Evolutionary conservation across 2,329 filamentous ascomycete genomes (phyloP).

Genomic region (Septoria petroselini): DNA sequence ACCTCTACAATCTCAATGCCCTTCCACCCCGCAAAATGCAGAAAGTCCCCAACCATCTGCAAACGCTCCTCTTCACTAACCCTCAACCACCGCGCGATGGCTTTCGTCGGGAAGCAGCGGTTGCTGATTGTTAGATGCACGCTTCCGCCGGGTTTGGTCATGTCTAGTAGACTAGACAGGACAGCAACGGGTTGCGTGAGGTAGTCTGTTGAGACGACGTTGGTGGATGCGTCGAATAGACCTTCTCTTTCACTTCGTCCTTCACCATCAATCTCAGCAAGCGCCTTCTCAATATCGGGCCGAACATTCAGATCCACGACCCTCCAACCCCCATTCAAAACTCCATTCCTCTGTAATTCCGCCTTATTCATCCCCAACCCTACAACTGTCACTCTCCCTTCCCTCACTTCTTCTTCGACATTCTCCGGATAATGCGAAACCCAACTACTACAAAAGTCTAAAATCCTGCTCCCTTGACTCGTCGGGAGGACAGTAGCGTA

Average conservation of each 20-base stretch:
- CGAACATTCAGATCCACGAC: conserved; percentile 48
- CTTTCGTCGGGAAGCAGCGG: conserved; percentile 55
- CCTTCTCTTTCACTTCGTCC: conserved; percentile 10
- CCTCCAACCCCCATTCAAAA: conserved; percentile 37
- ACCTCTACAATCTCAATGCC: conserved; percentile 54
- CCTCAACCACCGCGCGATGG: conserved; percentile 49
- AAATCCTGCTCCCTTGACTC: conserved; percentile 38
- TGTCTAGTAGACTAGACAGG: conserved; percentile 42
- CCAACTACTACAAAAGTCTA: conserved; percentile 54
- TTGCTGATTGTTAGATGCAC: conserved; percentile 54
- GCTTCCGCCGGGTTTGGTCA: conserved; percentile 43
- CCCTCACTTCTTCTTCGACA: conserved; percentile 35
- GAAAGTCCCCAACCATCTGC: conserved; percentile 52
- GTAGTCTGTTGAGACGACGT: conserved; percentile 54
- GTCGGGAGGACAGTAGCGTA: conserved; percentile 46
- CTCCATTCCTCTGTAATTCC: conserved; percentile 46
- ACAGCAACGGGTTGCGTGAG: conserved; percentile 48
- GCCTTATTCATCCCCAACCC: conserved; percentile 50
- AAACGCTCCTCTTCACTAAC: conserved; percentile 47
- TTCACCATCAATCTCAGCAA: too few relatives aligned
- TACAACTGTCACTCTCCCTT: conserved; percentile 41
- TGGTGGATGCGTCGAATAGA: conserved; percentile 48
- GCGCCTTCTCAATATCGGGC: conserved; percentile 32
- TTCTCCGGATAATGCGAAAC: conserved; percentile 45
- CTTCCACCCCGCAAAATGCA: conserved; percentile 52